Evolutionary conservation across 768 basidiomycete genomes (phyloP).

Genomic region (Suillus discolor): DNA sequence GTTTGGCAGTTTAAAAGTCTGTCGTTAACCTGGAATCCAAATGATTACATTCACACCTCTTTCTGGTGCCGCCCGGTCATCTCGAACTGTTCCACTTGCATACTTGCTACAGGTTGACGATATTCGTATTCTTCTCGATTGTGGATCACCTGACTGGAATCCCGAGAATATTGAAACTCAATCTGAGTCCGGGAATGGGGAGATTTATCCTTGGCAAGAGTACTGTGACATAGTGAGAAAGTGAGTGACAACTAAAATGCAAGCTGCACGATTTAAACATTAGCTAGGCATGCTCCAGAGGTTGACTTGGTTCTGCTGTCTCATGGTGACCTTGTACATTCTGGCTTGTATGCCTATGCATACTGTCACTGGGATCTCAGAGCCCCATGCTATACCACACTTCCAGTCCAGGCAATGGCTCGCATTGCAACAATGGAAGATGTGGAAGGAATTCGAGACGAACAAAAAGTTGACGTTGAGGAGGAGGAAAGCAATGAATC

Average conservation of each 20-base stretch:
- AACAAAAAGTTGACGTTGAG: slow-evolving; percentile 56
- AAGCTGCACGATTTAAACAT: slow-evolving; percentile 5
- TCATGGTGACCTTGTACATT: slow-evolving; percentile 87
- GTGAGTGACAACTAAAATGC: slow-evolving; percentile 44
- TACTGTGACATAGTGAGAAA: slow-evolving; percentile 71
- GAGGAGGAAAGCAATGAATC: slow-evolving; percentile 29
- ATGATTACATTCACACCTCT: slow-evolving; percentile 98
- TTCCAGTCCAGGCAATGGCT: slow-evolving; percentile 96
- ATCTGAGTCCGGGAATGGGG: slow-evolving; percentile 30
- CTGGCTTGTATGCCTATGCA: slow-evolving; percentile 93
- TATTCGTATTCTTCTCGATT: slow-evolving; percentile 90
- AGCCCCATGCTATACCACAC: slow-evolving; percentile 91
- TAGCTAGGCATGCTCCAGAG: slow-evolving; percentile 67
- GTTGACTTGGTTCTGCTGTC: slow-evolving; percentile 92
- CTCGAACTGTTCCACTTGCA: slow-evolving; percentile 63
- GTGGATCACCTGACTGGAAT: slow-evolving; percentile 88
- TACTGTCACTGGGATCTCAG: slow-evolving; percentile 84
- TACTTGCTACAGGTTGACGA: slow-evolving; percentile 96
- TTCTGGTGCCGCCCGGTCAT: slow-evolving; percentile 77
- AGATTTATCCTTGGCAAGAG: slow-evolving; percentile 53
- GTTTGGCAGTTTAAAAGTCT: not conserved
- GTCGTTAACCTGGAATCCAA: not conserved
- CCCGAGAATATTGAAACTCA: slow-evolving; percentile 47
- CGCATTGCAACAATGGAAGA: slow-evolving; percentile 90
- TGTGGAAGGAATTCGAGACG: slow-evolving; percentile 75